phyloP scores from a whole-genome alignment of 2,329 filamentous ascomycete species.

The Colletotrichum lini region DNA sequence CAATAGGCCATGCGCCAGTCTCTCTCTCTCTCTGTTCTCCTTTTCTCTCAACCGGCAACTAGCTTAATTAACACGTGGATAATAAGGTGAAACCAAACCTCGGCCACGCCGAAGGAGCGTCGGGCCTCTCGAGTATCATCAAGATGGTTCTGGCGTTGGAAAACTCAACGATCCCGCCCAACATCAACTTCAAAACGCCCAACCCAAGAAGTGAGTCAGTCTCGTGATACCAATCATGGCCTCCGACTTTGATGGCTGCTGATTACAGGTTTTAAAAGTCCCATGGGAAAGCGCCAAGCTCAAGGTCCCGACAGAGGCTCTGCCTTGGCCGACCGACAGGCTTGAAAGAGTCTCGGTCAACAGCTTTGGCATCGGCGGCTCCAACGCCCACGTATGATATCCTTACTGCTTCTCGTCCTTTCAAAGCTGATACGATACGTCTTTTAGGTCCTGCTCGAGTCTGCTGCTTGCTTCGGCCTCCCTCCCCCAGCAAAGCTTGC shows the following conservation, averaged over 20 bases:
- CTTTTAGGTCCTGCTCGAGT: slow-evolving; percentile 30
- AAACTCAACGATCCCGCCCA: slow-evolving; percentile 55
- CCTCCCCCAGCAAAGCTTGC: background rate
- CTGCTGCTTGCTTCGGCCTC: slow-evolving; percentile 22
- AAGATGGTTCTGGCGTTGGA: slow-evolving; percentile 60
- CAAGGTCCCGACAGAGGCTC: slow-evolving; percentile 48
- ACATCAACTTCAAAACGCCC: slow-evolving; percentile 53
- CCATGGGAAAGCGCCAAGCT: slow-evolving; percentile 47
- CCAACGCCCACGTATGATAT: slow-evolving; percentile 52
- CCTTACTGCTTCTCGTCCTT: background rate
- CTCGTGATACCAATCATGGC: accelerated
- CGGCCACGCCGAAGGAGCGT: slow-evolving; percentile 61
- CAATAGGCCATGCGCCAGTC: background rate
- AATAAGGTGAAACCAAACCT: slow-evolving; percentile 54
- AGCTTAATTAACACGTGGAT: too few species aligned
- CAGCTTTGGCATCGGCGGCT: slow-evolving; percentile 54
- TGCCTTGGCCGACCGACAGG: slow-evolving; percentile 50
- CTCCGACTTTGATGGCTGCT: slow-evolving; percentile 23
- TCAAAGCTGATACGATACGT: background rate
- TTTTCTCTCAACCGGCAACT: too few species aligned
- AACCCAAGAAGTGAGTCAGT: slow-evolving; percentile 46
- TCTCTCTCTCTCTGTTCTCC: too few species aligned
- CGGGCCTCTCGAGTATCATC: slow-evolving; percentile 59
- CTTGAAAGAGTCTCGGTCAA: slow-evolving; percentile 49
- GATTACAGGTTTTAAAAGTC: background rate